Evolutionary conservation across 2,329 filamentous ascomycete genomes (phyloP), one percentile per base, ranked within the genome.

Genomic region (Hymenoscyphus salicellus): DNA sequence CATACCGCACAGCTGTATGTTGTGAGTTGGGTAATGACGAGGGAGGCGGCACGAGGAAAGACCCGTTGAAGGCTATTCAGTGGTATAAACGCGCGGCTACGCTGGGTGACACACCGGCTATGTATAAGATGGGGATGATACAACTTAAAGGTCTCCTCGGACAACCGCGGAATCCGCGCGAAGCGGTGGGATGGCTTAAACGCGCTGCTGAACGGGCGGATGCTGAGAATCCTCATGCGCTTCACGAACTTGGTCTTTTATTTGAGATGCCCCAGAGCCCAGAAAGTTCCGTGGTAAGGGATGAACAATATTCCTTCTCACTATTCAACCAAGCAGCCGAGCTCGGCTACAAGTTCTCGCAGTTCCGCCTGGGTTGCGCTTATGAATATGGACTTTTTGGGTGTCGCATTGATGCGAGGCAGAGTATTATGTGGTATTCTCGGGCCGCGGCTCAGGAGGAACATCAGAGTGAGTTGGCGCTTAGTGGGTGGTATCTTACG

Each of bases 101-200:
- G 14, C 82, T 98, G 2, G 94, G 95, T 2, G 94, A 99, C 74
- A 89, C 90, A 1, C 91, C 94, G 0, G 95, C 93, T 33, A 96
- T 98, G 92, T 99, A 97, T 81, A 99, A 99, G 78, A 88, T 98
- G 78, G 95, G 95, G 65, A 96, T 97, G 89, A 96, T 99, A 70
- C 81, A 92, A 67, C 85, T 98, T 62, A 98, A 98, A 77, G 95
- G 94, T 11, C 82, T 98, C 32, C 84, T 99, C n/a, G 93, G 93
- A 3, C 93, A 98, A 75, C 85, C 83, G 28, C 87, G 83, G 74
- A 96, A 96, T 74, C 86, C 92, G 2, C 85, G 90, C 55, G 95
- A 98, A 78, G 93, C 93, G 20, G 86, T 97, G 28, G 88, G 87
- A 26, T 98, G 95, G 93, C 83, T 99, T 61, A 97, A 97, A 80